Percentiles rank a stretch among this genome's conserved stretches.
Evolutionary conservation across 2,329 filamentous ascomycete species (phyloP).

Genomic region (Aulographum hederae): DNA sequence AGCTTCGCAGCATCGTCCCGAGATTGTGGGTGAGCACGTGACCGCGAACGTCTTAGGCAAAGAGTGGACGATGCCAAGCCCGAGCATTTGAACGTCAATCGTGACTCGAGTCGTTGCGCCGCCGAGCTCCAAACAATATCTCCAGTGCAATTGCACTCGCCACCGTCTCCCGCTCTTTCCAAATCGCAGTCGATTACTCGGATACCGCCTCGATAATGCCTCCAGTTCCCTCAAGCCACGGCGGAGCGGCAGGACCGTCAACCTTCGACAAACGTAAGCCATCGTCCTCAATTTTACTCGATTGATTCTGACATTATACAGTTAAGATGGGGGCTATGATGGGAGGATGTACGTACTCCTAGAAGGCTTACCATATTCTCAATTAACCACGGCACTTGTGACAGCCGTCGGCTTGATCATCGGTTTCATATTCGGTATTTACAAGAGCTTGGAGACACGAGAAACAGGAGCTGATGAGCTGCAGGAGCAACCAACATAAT

Average conservation of each 20-base stretch:
- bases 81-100: too few species aligned
- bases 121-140: too few species aligned
- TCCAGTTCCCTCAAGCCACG: conserved; percentile 13
- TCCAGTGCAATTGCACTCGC: too few species aligned
- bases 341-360: conserved; percentile 63
- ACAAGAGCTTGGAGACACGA: not conserved
- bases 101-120: too few species aligned
- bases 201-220: not conserved
- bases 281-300: conserved; percentile 12
- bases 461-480: conserved; percentile 7
- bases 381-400: conserved; percentile 3
- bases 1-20: too few species aligned
- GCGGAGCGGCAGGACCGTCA: conserved; percentile 38
- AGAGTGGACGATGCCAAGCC: too few species aligned
- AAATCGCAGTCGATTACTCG: too few species aligned
- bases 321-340: conserved; percentile 98
- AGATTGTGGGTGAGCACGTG: too few species aligned
- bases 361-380: conserved; percentile 4
- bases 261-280: conserved; percentile 52
- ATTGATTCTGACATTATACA: conserved; percentile 20
- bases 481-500: conserved; percentile 85
- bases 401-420: conserved; percentile 88
- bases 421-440: conserved; percentile 86
- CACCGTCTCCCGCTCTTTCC: too few species aligned
- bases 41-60: too few species aligned